Conservation (phyloP, 2,329 filamentous ascomycete genomes). For the Chalaropsis thielavioides region DNA sequence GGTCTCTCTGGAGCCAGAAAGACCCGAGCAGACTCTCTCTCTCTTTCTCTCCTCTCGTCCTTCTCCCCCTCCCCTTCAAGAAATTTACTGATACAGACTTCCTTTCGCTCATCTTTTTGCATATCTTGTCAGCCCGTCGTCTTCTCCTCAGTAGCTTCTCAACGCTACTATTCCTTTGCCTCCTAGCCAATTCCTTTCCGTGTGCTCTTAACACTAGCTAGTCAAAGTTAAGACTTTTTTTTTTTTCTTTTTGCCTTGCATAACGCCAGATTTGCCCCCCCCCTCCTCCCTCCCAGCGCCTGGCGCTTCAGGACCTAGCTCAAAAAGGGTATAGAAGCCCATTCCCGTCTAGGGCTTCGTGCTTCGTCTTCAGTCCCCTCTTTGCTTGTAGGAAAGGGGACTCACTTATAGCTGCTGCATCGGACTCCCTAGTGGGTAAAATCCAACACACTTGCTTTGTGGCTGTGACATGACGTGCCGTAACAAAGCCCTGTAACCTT, state of each 20-base stretch:
- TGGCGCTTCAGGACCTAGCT: background rate
- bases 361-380: background rate
- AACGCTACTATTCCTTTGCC: background rate
- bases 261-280: background rate
- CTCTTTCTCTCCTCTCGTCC: background rate
- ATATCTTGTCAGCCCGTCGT: background rate
- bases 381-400: background rate
- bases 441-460: background rate
- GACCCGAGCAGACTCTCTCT: background rate
- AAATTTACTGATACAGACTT: too few relatives aligned
- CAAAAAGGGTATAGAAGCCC: too few relatives aligned
- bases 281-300: background rate
- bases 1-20: background rate
- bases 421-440: background rate
- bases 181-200: background rate
- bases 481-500: background rate
- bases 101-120: background rate
- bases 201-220: background rate
- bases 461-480: background rate
- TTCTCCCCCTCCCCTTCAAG: background rate
- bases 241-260: background rate
- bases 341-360: background rate
- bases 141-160: background rate
- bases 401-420: background rate
- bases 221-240: background rate